phyloP scores from a whole-genome alignment of 192 early-diverging fungal genomes.

The Entophlyctis luteolus region DNA sequence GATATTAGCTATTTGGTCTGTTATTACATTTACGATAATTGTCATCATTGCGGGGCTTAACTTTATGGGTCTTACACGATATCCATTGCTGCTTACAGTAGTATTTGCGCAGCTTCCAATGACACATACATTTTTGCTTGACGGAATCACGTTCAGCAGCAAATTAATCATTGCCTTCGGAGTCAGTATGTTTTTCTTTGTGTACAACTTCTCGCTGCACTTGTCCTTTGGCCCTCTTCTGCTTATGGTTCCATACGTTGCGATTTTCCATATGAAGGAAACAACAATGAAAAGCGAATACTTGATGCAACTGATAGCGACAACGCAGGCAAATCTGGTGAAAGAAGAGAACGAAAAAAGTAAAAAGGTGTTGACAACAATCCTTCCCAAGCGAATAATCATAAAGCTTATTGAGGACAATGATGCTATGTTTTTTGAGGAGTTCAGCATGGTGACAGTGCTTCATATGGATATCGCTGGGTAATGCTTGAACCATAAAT shows the following conservation, averaged over 20 bases:
- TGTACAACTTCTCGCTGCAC: not conserved
- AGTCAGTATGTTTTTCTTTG: not conserved
- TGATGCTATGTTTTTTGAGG: slow-evolving; percentile 42
- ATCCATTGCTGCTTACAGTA: not conserved
- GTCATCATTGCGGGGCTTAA: not conserved
- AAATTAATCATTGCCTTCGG: not conserved
- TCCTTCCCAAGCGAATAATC: slow-evolving; percentile 46
- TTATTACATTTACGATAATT: slow-evolving; percentile 4
- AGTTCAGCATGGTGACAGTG: slow-evolving; percentile 38
- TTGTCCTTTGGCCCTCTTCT: slow-evolving; percentile 15
- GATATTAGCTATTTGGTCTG: slow-evolving; percentile 16
- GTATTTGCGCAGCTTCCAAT: slow-evolving; percentile 20
- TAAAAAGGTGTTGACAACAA: slow-evolving; percentile 37
- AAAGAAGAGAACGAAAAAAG: slow-evolving; percentile 41
- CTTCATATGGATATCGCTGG: slow-evolving; percentile 55
- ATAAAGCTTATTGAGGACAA: slow-evolving; percentile 39
- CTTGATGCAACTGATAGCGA: slow-evolving; percentile 36
- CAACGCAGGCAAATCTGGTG: slow-evolving; percentile 45
- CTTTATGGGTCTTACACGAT: not conserved
- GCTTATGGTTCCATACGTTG: not conserved
- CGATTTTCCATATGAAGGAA: slow-evolving; percentile 22
- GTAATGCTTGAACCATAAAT: slow-evolving; percentile 28
- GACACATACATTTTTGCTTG: slow-evolving; percentile 15
- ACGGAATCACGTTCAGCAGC: slow-evolving; percentile 8
- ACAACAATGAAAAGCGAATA: slow-evolving; percentile 25